Evolutionary conservation across 805 yeast species (phyloP).

Genomic region (Candida takata): DNA sequence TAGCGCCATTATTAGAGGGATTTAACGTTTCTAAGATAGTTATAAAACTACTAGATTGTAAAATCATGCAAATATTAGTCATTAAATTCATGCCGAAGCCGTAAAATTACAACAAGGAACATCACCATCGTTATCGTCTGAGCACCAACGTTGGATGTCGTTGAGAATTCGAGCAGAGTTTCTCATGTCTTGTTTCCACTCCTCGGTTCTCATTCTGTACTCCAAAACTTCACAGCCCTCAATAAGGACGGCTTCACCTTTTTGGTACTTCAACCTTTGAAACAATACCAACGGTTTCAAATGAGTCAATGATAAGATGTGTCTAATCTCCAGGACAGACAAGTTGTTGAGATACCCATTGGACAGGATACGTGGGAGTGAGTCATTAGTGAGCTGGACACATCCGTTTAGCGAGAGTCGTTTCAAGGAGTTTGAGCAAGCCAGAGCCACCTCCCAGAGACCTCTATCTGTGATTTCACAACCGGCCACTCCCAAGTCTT

Average conservation of each 20-base stretch:
- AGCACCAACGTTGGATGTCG: constrained; percentile 62
- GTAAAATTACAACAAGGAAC: too few species aligned
- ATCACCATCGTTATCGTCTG: constrained; percentile 37
- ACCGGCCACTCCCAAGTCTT: constrained; percentile 85
- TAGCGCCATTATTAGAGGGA: too few species aligned
- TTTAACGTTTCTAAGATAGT: too few species aligned
- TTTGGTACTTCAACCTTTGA: constrained; percentile 34
- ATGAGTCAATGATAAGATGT: constrained; percentile 48
- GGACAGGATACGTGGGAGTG: constrained; percentile 43
- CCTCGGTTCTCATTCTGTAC: constrained; percentile 51
- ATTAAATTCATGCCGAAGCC: too few species aligned
- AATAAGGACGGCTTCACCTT: constrained; percentile 40
- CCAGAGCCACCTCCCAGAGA: constrained; percentile 70
- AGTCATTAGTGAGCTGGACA: constrained; percentile 45
- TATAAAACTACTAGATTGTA: too few species aligned
- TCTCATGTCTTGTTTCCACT: constrained; percentile 47
- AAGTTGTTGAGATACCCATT: constrained; percentile 47
- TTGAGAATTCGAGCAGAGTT: constrained; percentile 49
- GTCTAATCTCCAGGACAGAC: constrained; percentile 71
- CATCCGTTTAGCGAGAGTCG: constrained; percentile 77
- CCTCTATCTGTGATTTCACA: constrained; percentile 71
- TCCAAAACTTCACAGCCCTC: constrained; percentile 76
- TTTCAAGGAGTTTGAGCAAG: constrained; percentile 43
- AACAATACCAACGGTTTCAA: constrained; percentile 62
- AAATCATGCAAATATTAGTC: too few species aligned